These are phyloP conservation scores for Globisporangium mamillatum DNA, from an alignment of 352 stramenopile genomes.

Conservation along the genomic window DNA sequence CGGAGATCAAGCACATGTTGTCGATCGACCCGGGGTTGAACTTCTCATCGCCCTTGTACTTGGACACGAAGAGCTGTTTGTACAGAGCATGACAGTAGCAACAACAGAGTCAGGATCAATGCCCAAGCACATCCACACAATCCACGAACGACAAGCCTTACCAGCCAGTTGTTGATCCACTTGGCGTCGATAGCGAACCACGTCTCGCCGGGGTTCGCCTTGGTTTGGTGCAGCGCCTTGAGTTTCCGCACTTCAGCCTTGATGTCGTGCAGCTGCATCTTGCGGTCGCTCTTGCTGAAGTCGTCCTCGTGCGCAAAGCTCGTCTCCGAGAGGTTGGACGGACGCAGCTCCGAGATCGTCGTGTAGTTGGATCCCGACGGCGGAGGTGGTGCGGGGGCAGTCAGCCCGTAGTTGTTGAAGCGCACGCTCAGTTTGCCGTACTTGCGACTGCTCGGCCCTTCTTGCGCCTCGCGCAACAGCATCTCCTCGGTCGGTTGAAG, in stretches of 20 bases:
- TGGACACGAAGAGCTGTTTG: conserved; percentile 58
- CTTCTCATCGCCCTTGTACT: conserved; percentile 56
- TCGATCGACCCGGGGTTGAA: conserved; percentile 59
- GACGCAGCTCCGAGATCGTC: conserved; percentile 43
- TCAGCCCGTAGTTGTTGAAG: conserved; percentile 68
- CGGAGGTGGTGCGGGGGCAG: conserved; percentile 17
- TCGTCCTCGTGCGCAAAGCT: conserved; percentile 71
- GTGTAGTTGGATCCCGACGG: conserved; percentile 44
- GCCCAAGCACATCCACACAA: neutral
- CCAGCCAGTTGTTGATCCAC: conserved; percentile 69
- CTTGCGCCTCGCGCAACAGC: conserved; percentile 31
- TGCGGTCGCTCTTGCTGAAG: conserved; percentile 44
- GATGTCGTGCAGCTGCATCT: conserved; percentile 48
- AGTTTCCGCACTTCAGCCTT: conserved; percentile 59
- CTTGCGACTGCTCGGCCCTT: conserved; percentile 59
- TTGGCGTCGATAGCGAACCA: conserved; percentile 65
- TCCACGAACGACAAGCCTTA: neutral
- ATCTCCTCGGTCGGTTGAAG: conserved; percentile 67
- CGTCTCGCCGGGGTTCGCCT: conserved; percentile 49
- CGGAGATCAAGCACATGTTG: conserved; percentile 75
- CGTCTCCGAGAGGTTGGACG: conserved; percentile 44
- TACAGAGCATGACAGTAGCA: neutral
- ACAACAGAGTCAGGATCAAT: neutral
- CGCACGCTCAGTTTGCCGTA: conserved; percentile 61
- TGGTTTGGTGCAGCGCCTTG: conserved; percentile 65